Evolutionary conservation across 2,329 filamentous ascomycete genomes (phyloP).

Genomic region (Phialophora tarda): DNA sequence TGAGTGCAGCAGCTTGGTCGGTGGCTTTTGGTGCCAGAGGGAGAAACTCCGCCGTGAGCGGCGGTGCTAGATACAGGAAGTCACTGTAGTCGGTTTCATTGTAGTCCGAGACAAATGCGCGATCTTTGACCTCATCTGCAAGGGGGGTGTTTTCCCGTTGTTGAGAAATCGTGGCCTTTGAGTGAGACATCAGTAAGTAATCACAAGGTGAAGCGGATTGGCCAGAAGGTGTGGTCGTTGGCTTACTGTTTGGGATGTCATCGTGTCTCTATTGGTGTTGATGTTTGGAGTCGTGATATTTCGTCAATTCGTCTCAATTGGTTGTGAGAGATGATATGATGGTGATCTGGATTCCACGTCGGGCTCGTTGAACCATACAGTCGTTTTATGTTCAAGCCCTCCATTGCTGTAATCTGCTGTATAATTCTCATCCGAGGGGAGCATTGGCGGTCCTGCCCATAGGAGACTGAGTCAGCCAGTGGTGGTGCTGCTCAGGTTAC

Average conservation of each 20-base stretch:
- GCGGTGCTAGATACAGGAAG: conserved; percentile 27
- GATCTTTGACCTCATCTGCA: conserved; percentile 22
- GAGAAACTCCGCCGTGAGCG: conserved; percentile 27
- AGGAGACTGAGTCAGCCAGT: conserved; percentile 1
- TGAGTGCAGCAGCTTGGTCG: conserved; percentile 7
- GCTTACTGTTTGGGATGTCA: background rate
- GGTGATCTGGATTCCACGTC: background rate
- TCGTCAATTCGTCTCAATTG: background rate
- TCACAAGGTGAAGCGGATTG: background rate
- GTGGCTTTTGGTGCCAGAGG: conserved; percentile 19
- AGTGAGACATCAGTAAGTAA: background rate
- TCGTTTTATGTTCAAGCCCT: conserved; percentile 4
- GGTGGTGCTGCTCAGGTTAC: conserved; percentile 5
- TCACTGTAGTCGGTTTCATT: conserved; percentile 35
- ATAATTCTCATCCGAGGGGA: conserved; percentile 1
- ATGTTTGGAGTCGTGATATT: conserved; percentile 25
- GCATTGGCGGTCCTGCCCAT: background rate
- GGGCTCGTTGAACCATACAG: background rate
- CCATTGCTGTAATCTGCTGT: background rate
- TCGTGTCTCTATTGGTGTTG: conserved; percentile 21
- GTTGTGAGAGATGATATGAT: conserved; percentile 4
- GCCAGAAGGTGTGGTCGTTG: background rate
- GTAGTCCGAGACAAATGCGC: conserved; percentile 30
- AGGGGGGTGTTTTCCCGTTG: background rate
- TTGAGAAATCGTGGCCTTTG: background rate